These are phyloP conservation scores for Fusarium pilosicola DNA, from an alignment of 2,329 filamentous ascomycete genomes.

Conservation along the genomic window DNA sequence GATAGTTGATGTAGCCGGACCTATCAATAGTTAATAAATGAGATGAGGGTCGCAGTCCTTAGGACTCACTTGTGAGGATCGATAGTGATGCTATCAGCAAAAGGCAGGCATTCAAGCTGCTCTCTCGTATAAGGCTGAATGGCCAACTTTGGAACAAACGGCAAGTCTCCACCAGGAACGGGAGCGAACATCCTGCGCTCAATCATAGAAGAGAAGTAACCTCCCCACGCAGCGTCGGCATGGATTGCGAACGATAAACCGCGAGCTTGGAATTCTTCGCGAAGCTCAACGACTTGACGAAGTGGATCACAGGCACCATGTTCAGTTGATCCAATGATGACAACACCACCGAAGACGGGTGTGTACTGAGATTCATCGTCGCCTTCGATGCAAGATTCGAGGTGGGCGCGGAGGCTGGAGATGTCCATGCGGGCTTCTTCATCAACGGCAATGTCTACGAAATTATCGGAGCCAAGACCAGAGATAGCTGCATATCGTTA, in stretches of 20 bases:
- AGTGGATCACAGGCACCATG: not conserved
- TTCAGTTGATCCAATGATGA: not conserved
- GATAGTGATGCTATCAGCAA: not conserved
- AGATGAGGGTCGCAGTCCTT: fast-evolving
- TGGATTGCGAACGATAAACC: not conserved
- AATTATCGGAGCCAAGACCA: not conserved
- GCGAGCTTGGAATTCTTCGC: not conserved
- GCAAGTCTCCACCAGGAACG: not conserved
- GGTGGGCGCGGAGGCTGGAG: not conserved
- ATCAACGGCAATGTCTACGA: not conserved
- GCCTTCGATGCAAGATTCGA: not conserved
- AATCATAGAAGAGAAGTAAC: not conserved
- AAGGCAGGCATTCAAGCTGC: not conserved
- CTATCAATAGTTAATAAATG: fast-evolving
- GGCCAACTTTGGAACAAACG: not conserved
- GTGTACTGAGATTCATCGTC: not conserved
- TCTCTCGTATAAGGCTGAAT: not conserved
- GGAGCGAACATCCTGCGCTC: not conserved
- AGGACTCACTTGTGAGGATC: not conserved
- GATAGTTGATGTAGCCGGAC: not conserved
- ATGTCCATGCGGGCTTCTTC: not conserved
- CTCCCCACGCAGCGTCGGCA: not conserved
- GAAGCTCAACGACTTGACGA: not conserved
- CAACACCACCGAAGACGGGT: not conserved
- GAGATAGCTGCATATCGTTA: not conserved